A percentile compares a stretch with the other conserved stretches of the same genome.
Conservation (phyloP, 306 rosid species). For the Ochetophila trinervis region DNA sequence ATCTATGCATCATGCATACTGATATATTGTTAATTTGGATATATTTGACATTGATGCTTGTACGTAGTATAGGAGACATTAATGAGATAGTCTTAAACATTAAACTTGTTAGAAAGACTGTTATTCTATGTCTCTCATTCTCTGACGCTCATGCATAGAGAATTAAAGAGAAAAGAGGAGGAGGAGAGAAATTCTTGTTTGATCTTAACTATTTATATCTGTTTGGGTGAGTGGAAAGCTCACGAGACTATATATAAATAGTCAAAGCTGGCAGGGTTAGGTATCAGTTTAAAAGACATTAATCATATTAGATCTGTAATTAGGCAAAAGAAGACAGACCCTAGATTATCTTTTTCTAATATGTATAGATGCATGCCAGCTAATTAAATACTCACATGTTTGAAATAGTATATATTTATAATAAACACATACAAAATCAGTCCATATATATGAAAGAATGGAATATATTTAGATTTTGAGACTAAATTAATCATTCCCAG, state of each 20-base stretch:
- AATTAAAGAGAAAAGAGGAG: too few relatives aligned
- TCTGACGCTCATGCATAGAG: too few relatives aligned
- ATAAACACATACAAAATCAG: background rate
- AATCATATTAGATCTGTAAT: slow-evolving; percentile 25
- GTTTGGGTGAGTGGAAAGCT: slow-evolving; percentile 24
- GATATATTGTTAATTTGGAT: too few relatives aligned
- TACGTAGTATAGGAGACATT: too few relatives aligned
- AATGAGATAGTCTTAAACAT: too few relatives aligned
- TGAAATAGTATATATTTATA: background rate
- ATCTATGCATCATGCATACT: too few relatives aligned
- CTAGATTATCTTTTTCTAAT: slow-evolving; percentile 20
- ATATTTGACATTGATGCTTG: too few relatives aligned
- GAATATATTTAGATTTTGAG: slow-evolving; percentile 1
- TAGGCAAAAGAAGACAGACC: slow-evolving; percentile 35
- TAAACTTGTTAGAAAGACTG: too few relatives aligned
- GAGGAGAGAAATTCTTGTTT: too few relatives aligned
- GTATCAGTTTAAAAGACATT: slow-evolving; percentile 12
- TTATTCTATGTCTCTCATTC: too few relatives aligned
- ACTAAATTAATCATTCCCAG: background rate
- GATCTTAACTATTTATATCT: too few relatives aligned
- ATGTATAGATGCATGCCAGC: slow-evolving; percentile 23
- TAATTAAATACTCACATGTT: slow-evolving; percentile 14
- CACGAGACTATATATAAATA: slow-evolving; percentile 21
- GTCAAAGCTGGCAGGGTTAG: slow-evolving; percentile 29
- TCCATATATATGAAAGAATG: background rate